Conservation (phyloP, 2,329 filamentous ascomycete species). For the Bisporella sp. region DNA sequence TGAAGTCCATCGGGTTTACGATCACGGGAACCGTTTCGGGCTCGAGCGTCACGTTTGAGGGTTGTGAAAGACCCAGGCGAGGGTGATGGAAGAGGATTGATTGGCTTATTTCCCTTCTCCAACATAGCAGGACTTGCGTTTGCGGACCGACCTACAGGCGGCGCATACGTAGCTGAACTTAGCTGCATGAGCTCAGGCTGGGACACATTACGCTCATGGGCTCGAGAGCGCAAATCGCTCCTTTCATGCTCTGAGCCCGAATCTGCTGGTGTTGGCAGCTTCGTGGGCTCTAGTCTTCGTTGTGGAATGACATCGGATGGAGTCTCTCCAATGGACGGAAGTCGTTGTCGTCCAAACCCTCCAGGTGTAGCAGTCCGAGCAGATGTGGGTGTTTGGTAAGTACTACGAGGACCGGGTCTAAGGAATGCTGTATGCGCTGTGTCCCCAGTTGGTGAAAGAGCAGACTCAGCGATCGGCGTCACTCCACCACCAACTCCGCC, state of each 20-base stretch:
- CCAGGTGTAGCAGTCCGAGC: conserved; percentile 55
- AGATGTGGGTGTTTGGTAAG: conserved; percentile 63
- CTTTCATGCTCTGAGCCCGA: conserved; percentile 41
- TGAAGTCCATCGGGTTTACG: conserved; percentile 72
- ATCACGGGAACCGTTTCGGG: conserved; percentile 66
- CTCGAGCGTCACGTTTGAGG: conserved; percentile 52
- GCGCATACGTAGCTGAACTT: conserved; percentile 27
- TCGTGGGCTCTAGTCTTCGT: conserved; percentile 32
- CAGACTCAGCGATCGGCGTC: conserved; percentile 81
- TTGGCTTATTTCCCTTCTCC: conserved; percentile 36
- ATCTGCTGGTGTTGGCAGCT: conserved; percentile 34
- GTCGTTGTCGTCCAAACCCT: conserved; percentile 54
- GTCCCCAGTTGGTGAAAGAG: conserved; percentile 63
- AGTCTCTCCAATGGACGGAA: conserved; percentile 72
- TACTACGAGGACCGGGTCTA: conserved; percentile 59
- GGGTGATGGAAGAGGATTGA: conserved; percentile 59
- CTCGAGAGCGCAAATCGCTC: conserved; percentile 21
- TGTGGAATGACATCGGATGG: conserved; percentile 43
- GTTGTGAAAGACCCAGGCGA: conserved; percentile 56
- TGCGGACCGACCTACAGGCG: conserved; percentile 37
- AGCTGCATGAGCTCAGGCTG: conserved; percentile 31
- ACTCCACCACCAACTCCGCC: conserved; percentile 52
- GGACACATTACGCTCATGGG: conserved; percentile 23
- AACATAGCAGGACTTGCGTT: conserved; percentile 61
- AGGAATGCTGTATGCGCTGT: conserved; percentile 59